A percentile compares a stretch with the other conserved stretches of the same genome.
phyloP scores from a whole-genome alignment of 2,329 filamentous ascomycete genomes.

The Cyclaneusma minus region DNA sequence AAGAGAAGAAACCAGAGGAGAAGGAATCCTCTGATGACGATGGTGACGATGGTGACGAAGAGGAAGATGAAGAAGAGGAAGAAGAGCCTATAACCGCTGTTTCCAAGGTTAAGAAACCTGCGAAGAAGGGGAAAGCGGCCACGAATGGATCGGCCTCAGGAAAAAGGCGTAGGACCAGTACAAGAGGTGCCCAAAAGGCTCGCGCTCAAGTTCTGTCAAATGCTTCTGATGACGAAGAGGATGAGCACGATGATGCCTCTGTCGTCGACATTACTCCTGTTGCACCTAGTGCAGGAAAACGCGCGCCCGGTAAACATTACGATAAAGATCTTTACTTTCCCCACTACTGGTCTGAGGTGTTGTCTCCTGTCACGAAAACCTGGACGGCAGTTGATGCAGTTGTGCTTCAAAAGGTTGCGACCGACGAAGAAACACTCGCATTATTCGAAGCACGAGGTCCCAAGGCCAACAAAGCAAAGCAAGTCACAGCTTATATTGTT shows the following conservation, averaged over 20 bases:
- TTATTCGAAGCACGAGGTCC: slow-evolving; percentile 70
- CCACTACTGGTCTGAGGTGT: slow-evolving; percentile 83
- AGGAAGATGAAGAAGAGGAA: slow-evolving; percentile 9
- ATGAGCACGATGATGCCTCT: slow-evolving; percentile 42
- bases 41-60: slow-evolving; percentile 4
- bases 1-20: slow-evolving; percentile 19
- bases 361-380: slow-evolving; percentile 67
- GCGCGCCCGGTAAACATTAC: slow-evolving; percentile 30
- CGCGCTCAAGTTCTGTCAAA: slow-evolving; percentile 30
- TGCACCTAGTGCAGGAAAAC: slow-evolving; percentile 5
- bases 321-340: slow-evolving; percentile 71
- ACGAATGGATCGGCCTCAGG: slow-evolving; percentile 8
- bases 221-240: slow-evolving; percentile 29
- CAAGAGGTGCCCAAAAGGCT: slow-evolving; percentile 23
- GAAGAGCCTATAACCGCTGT: too few species aligned
- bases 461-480: slow-evolving; percentile 72
- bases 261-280: slow-evolving; percentile 33
- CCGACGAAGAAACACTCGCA: slow-evolving; percentile 55
- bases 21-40: slow-evolving; percentile 20
- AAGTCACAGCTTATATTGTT: slow-evolving; percentile 80
- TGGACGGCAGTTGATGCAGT: slow-evolving; percentile 68
- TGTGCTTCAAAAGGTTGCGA: slow-evolving; percentile 51
- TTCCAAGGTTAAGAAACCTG: slow-evolving; percentile 8
- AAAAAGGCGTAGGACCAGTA: slow-evolving; percentile 12
- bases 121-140: slow-evolving; percentile 6